phyloP scores from a whole-genome alignment of 352 stramenopile species.

The Phytophthora syringae region DNA sequence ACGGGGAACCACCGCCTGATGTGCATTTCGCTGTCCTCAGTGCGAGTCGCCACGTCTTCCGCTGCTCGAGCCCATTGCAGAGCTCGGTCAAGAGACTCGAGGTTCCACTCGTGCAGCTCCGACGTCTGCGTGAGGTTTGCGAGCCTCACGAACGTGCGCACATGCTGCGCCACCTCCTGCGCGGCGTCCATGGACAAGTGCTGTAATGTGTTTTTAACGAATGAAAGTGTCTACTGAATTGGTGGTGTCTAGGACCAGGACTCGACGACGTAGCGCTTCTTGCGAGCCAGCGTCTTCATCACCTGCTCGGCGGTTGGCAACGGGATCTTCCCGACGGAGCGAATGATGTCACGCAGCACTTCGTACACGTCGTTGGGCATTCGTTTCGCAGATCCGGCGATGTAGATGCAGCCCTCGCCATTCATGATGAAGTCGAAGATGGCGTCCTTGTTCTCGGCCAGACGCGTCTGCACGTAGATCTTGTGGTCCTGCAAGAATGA shows the following conservation, averaged over 20 bases:
- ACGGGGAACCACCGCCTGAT: slow-evolving; percentile 45
- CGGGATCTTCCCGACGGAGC: slow-evolving; percentile 72
- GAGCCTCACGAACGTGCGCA: slow-evolving; percentile 52
- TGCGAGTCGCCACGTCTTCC: slow-evolving; percentile 30
- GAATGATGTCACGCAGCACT: slow-evolving; percentile 86
- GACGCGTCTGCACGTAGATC: slow-evolving; percentile 92
- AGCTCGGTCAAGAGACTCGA: slow-evolving; percentile 49
- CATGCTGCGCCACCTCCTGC: slow-evolving; percentile 32
- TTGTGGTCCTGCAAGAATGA: slow-evolving; percentile 63
- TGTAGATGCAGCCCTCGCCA: slow-evolving; percentile 74
- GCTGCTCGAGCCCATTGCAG: slow-evolving; percentile 48
- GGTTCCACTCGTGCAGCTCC: slow-evolving; percentile 59
- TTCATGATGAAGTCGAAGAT: slow-evolving; percentile 77
- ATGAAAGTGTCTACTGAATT: slow-evolving; percentile 12
- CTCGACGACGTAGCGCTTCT: slow-evolving; percentile 87
- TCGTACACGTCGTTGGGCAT: slow-evolving; percentile 94
- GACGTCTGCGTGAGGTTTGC: slow-evolving; percentile 57
- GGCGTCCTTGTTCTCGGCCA: slow-evolving; percentile 81
- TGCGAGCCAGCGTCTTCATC: slow-evolving; percentile 77
- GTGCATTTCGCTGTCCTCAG: slow-evolving; percentile 24
- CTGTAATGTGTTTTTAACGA: slow-evolving; percentile 11
- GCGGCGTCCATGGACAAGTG: slow-evolving; percentile 2
- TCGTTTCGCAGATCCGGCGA: slow-evolving; percentile 91
- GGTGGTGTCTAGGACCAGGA: slow-evolving; percentile 71
- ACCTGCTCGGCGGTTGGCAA: slow-evolving; percentile 68